phyloP scores from a whole-genome alignment of 2,329 filamentous ascomycete genomes.

The Fusarium keratoplasticum region DNA sequence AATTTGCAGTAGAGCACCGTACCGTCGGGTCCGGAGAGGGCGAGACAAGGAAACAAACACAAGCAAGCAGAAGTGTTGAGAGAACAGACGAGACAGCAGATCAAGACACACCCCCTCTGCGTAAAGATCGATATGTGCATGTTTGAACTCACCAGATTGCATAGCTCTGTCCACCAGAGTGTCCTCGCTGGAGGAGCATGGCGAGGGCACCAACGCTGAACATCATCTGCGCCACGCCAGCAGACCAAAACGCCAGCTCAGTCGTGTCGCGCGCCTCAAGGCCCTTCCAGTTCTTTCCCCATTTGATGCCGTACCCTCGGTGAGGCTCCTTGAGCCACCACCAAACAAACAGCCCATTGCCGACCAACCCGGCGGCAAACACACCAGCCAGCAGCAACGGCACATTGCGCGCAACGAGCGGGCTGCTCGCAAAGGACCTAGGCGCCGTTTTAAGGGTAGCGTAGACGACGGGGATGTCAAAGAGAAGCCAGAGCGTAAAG shows the following conservation, averaged over 20 bases:
- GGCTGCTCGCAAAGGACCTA: slow-evolving; percentile 56
- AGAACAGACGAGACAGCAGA: slow-evolving; percentile 7
- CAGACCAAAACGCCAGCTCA: slow-evolving; percentile 63
- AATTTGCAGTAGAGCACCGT: slow-evolving; percentile 21
- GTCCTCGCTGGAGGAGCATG: slow-evolving; percentile 58
- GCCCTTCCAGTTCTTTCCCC: slow-evolving; percentile 58
- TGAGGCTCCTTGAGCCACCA: slow-evolving; percentile 61
- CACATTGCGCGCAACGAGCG: slow-evolving; percentile 56
- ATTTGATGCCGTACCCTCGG: slow-evolving; percentile 55
- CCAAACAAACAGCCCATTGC: slow-evolving; percentile 56
- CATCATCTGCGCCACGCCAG: slow-evolving; percentile 56
- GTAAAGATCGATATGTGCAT: slow-evolving; percentile 25
- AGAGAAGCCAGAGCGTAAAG: slow-evolving; percentile 61
- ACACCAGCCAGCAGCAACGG: slow-evolving; percentile 50
- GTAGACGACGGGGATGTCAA: slow-evolving; percentile 62
- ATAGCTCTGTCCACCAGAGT: slow-evolving; percentile 62
- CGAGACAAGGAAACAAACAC: slow-evolving; percentile 7
- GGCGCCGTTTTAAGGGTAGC: slow-evolving; percentile 57
- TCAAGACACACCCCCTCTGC: slow-evolving; percentile 27
- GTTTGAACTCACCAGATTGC: slow-evolving; percentile 59
- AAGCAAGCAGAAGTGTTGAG: slow-evolving; percentile 1
- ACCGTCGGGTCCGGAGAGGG: neutral
- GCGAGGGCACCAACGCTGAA: slow-evolving; percentile 54
- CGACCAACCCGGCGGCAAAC: slow-evolving; percentile 51
- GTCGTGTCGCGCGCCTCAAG: slow-evolving; percentile 58